Evolutionary conservation across 805 yeast species (phyloP), one percentile per base, ranked within the genome.

Genomic region (Ogataea trehalophila): DNA sequence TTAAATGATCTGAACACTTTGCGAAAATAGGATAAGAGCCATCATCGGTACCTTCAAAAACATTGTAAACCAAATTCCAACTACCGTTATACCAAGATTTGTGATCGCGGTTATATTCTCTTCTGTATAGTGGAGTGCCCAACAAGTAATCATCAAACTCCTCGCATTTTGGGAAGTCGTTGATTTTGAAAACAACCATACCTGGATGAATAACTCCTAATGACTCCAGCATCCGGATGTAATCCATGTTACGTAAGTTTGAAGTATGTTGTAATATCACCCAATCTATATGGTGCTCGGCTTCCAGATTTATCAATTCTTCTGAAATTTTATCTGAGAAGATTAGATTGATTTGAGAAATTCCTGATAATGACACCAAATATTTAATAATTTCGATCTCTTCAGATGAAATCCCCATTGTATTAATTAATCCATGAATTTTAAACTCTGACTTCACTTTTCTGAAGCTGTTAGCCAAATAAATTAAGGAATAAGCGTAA

Each of bases 41-140:
- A 16, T 6, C 20, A n/a, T 8, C 17, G n/a, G 22, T 15, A 13
- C 23, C 22, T 7, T 40, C 35, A 2, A 33, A 15, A 2, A 37
- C 20, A 11, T 22, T 37, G 45, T 60, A 60, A 6, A 49, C 15
- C 26, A 60, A 42, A 41, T 56, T 60, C 64, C 64, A 60, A 29
- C 60, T 46, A 4, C 63, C 64, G 1, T 52, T 51, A 26, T 41
- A 48, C 16, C 41, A 39, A 20, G 39, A 33, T 15, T 22, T 41
- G 29, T 46, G 23, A 4, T 14, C 36, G 9, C 41, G 22, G 26
- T 45, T 53, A 31, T 33, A 37, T 4, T 47, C 29, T 15, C 52
- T 45, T 42, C 54, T 55, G 35, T 33, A 44, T 29, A 49, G 44
- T 8, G 67, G 67, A 5, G 60, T 39, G 1, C 59, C 56, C 18